Evolutionary conservation across 2,329 filamentous ascomycete species (phyloP).

Genomic region (Ophiostoma sp.): DNA sequence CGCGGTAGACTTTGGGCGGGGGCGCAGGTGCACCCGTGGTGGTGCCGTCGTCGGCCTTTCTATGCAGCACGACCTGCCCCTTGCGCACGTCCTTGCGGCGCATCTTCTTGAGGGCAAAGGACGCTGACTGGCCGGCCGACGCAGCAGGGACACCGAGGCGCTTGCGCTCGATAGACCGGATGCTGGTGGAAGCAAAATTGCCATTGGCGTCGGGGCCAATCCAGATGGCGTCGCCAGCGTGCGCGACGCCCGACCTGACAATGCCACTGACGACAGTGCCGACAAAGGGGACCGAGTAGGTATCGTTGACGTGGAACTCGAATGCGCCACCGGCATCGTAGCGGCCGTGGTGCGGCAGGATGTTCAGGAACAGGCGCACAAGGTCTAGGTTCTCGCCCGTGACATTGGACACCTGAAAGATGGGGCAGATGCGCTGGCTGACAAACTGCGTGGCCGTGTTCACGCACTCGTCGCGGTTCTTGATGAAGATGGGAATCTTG

Average conservation of each 20-base stretch:
- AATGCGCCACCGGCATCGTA: constrained; percentile 85
- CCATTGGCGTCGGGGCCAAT: constrained; percentile 88
- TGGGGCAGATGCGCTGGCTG: constrained; percentile 87
- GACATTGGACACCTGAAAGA: constrained; percentile 98
- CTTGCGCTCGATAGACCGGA: constrained; percentile 92
- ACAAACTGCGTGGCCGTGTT: constrained; percentile 96
- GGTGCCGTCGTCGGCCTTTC: constrained; percentile 57
- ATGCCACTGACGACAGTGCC: constrained; percentile 95
- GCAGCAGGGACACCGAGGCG: constrained; percentile 82
- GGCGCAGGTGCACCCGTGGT: not conserved
- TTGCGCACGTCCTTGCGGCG: constrained; percentile 90
- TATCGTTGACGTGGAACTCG: constrained; percentile 95
- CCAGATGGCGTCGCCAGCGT: constrained; percentile 82
- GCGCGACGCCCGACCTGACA: constrained; percentile 79
- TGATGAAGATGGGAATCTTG: constrained; percentile 96
- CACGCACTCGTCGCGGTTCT: constrained; percentile 82
- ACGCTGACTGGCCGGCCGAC: constrained; percentile 85
- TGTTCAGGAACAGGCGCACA: constrained; percentile 89
- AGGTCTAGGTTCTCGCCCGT: constrained; percentile 87
- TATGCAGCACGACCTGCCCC: constrained; percentile 93
- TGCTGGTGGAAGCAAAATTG: constrained; percentile 78
- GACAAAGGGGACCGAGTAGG: constrained; percentile 94
- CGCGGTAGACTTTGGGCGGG: constrained; percentile 62
- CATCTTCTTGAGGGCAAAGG: constrained; percentile 82
- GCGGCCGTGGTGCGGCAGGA: constrained; percentile 87